Percentiles rank a stretch among this genome's conserved stretches.
These are phyloP conservation scores for Podospora pseudoanserina DNA, from an alignment of 495 filamentous ascomycete genomes.

Conservation along the genomic window DNA sequence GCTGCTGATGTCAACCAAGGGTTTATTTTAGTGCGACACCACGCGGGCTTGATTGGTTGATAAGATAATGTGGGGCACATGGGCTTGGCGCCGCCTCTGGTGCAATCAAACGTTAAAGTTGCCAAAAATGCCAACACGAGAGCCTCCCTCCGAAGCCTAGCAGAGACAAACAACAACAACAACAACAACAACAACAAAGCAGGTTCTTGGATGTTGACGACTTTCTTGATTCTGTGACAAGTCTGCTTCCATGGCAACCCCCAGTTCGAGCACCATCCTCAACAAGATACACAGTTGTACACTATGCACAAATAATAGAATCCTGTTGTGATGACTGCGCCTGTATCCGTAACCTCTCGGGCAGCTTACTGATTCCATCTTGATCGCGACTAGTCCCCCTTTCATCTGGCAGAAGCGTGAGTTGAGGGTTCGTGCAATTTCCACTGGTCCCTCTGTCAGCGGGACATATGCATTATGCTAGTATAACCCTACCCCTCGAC, in stretches of 20 bases:
- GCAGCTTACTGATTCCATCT: not conserved
- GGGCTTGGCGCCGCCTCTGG: slow-evolving; percentile 13
- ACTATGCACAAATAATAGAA: not conserved
- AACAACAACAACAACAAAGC: not conserved
- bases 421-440: slow-evolving; percentile 5
- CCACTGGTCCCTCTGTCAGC: not conserved
- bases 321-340: not conserved
- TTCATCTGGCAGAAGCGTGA: not conserved
- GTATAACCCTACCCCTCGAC: slow-evolving; percentile 10
- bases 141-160: not conserved
- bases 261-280: not conserved
- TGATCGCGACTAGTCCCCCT: not conserved
- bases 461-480: slow-evolving; percentile 4
- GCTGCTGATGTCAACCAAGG: slow-evolving; percentile 2
- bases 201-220: not conserved
- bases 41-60: not conserved
- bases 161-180: not conserved
- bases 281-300: not conserved
- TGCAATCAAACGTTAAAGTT: slow-evolving; percentile 16
- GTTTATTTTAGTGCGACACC: not conserved
- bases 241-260: slow-evolving; percentile 4
- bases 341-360: not conserved
- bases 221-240: not conserved
- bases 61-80: not conserved
- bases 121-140: slow-evolving; percentile 16